Percentiles rank a stretch among this genome's conserved stretches.
phyloP scores from a whole-genome alignment of 2,329 filamentous ascomycete species.

The Clathrospora elynae region DNA sequence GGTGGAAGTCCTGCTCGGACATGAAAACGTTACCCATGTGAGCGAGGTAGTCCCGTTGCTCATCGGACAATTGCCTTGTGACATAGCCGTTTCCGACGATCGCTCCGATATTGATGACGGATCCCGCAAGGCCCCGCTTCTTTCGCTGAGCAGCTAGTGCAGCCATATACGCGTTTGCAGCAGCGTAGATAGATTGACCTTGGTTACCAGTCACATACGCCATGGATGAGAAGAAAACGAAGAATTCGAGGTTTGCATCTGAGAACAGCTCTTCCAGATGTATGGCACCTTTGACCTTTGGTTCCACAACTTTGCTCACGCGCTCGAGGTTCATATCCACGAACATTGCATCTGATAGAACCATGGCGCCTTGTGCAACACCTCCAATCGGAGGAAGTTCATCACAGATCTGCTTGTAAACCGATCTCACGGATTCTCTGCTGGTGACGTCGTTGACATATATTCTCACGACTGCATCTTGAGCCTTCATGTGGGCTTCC shows the following conservation, averaged over 20 bases:
- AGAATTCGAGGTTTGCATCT: conserved; percentile 29
- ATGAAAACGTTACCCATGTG: too few species aligned
- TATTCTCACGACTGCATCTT: conserved; percentile 8
- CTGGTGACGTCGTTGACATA: conserved; percentile 12
- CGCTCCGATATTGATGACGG: conserved; percentile 41
- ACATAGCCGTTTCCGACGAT: conserved; percentile 53
- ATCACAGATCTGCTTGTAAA: background rate
- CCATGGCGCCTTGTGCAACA: conserved; percentile 31
- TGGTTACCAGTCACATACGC: conserved; percentile 15
- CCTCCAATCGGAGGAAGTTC: conserved; percentile 3
- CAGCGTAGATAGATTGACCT: conserved; percentile 28
- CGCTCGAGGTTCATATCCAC: conserved; percentile 7
- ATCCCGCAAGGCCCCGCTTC: conserved; percentile 47
- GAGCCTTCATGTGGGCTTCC: conserved; percentile 3
- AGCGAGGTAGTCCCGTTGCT: too few species aligned
- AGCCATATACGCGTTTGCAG: conserved; percentile 48
- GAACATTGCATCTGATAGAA: conserved; percentile 22
- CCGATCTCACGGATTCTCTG: background rate
- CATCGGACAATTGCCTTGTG: too few species aligned
- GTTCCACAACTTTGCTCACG: conserved; percentile 12
- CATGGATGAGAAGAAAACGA: conserved; percentile 31
- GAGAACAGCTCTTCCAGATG: conserved; percentile 24
- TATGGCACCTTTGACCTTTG: conserved; percentile 25
- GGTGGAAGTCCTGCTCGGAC: conserved; percentile 21
- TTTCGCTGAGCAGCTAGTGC: conserved; percentile 48